Conservation (phyloP, 495 filamentous ascomycete species). For the Penicillium salamii region DNA sequence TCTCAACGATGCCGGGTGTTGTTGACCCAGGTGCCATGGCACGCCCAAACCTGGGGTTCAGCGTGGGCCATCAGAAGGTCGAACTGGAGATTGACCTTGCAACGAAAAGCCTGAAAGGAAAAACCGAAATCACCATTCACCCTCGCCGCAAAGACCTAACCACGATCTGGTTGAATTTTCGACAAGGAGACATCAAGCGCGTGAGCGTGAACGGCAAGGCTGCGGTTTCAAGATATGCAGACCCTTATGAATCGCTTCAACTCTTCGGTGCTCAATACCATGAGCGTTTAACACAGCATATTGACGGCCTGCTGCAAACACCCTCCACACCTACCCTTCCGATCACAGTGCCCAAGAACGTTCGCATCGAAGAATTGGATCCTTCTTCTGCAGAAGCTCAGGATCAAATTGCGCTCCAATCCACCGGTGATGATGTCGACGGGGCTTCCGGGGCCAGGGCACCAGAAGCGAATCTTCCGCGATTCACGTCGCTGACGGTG, state of each 20-base stretch:
- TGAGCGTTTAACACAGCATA: constrained; percentile 63
- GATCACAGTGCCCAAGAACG: constrained; percentile 60
- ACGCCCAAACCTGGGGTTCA: constrained; percentile 47
- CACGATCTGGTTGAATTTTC: constrained; percentile 75
- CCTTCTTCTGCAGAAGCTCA: constrained; percentile 53
- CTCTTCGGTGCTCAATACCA: constrained; percentile 79
- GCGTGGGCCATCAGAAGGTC: constrained; percentile 77
- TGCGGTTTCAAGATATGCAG: constrained; percentile 58
- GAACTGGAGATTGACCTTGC: constrained; percentile 85
- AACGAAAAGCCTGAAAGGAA: constrained; percentile 70
- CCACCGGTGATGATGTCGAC: constrained; percentile 37
- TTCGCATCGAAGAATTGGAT: constrained; percentile 64
- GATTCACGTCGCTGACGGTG: constrained; percentile 56
- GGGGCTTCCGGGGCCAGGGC: constrained; percentile 31
- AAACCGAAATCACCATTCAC: constrained; percentile 74
- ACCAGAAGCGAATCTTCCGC: constrained; percentile 39
- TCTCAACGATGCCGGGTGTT: constrained; percentile 45
- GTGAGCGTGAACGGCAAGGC: constrained; percentile 69
- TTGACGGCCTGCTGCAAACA: constrained; percentile 60
- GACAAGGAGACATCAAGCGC: constrained; percentile 73
- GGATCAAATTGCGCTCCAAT: constrained; percentile 43
- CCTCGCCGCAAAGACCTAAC: constrained; percentile 63
- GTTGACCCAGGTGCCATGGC: constrained; percentile 38
- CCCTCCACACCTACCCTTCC: constrained; percentile 58
- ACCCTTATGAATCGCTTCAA: constrained; percentile 67